Percentiles rank a stretch among this genome's conserved stretches.
These are phyloP conservation scores for Coemansia umbellata DNA, from an alignment of 192 early-diverging fungal species.

Conservation along the genomic window DNA sequence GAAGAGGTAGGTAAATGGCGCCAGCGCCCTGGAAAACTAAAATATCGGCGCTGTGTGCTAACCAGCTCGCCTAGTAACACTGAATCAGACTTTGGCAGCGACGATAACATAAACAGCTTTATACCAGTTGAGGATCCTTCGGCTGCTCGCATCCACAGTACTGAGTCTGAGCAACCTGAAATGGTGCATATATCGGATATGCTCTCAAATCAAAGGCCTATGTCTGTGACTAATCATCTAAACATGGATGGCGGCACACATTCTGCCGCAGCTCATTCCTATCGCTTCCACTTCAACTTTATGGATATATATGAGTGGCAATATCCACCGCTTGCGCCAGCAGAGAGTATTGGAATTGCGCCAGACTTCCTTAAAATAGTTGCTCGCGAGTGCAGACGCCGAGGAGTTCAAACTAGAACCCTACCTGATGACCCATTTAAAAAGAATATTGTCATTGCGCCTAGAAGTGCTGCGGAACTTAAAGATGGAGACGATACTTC, in stretches of 20 bases:
- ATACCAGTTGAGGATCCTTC: no score
- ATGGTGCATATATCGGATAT: constrained; percentile 1
- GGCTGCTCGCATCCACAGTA: no score
- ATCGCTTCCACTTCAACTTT: constrained; percentile 35
- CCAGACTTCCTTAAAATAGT: constrained; percentile 38
- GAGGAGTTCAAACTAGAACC: constrained; percentile 13
- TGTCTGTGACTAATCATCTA: no score
- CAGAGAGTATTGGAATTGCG: constrained; percentile 8
- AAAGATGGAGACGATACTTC: constrained; percentile 21
- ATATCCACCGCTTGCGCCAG: constrained; percentile 23
- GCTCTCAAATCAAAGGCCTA: constrained; percentile 21
- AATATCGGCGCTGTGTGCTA: constrained; percentile 1
- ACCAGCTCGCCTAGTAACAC: constrained; percentile 21
- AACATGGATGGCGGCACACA: no score
- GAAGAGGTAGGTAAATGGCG: constrained; percentile 10
- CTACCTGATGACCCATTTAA: constrained; percentile 22
- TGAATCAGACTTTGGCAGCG: no score
- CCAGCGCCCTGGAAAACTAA: background rate
- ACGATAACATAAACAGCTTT: no score
- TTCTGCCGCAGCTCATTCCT: no score
- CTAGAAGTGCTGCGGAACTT: constrained; percentile 4
- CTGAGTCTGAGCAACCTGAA: background rate
- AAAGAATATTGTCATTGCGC: constrained; percentile 27
- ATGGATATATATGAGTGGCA: constrained; percentile 46
- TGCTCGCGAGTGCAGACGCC: constrained; percentile 37